Evolutionary conservation across 2,329 filamentous ascomycete species (phyloP).

Genomic region (Curvularia sp.): DNA sequence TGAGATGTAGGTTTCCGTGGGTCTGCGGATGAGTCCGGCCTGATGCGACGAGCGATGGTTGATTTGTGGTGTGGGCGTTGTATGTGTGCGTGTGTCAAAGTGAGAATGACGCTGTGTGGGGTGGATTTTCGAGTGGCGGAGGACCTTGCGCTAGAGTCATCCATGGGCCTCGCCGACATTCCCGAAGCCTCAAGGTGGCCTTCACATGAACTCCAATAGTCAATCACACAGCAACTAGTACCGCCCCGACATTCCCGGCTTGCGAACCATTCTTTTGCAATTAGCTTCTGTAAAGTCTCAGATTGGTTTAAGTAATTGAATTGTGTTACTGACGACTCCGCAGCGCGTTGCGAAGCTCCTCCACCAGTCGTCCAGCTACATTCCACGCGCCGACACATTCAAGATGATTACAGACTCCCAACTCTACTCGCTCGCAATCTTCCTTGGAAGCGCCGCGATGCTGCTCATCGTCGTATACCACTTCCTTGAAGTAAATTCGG

Average conservation of each 20-base stretch:
- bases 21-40: constrained; percentile 7
- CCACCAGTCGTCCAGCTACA: constrained; percentile 17
- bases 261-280: neutral
- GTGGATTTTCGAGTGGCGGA: constrained; percentile 33
- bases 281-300: constrained; percentile 10
- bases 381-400: constrained; percentile 44
- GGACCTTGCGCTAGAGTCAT: constrained; percentile 25
- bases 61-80: constrained; percentile 24
- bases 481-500: constrained; percentile 93
- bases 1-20: neutral
- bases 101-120: constrained; percentile 48
- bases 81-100: constrained; percentile 37
- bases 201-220: constrained; percentile 21
- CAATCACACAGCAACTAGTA: constrained; percentile 14
- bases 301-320: neutral
- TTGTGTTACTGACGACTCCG: constrained; percentile 22
- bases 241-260: constrained; percentile 14
- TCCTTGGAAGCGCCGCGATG: constrained; percentile 89
- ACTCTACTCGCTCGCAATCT: constrained; percentile 89
- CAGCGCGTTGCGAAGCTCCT: constrained; percentile 22
- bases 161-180: constrained; percentile 22
- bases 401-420: constrained; percentile 94
- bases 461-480: constrained; percentile 93
- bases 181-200: constrained; percentile 38
- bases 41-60: constrained; percentile 26